Percentiles rank a stretch among this genome's conserved stretches.
These are phyloP conservation scores for Leishmania amazonensis DNA, from an alignment of 208 protist genomes.

Conservation along the genomic window DNA sequence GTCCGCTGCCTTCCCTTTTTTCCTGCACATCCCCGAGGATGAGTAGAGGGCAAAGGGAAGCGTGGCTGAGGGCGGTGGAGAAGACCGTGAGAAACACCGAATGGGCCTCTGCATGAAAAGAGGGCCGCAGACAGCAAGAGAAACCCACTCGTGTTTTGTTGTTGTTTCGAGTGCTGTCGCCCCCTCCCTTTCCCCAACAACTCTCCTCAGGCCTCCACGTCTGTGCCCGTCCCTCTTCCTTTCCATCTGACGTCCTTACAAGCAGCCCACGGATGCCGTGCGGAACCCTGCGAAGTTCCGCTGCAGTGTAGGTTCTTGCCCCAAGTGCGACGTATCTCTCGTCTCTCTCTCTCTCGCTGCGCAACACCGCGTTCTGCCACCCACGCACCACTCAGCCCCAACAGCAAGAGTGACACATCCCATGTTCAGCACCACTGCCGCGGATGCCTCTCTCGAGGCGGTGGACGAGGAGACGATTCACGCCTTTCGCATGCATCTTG, in stretches of 20 bases:
- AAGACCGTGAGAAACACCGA: not conserved
- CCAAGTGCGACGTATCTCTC: not conserved
- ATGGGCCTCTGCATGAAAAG: not conserved
- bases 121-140: not conserved
- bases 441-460: slow-evolving; percentile 1
- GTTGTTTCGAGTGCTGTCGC: not conserved
- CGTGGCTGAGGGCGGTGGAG: not conserved
- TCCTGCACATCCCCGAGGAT: not conserved
- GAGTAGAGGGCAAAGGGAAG: not conserved
- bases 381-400: not conserved
- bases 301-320: not conserved
- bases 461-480: slow-evolving; percentile 26
- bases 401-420: not conserved
- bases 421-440: not conserved
- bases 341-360: not conserved
- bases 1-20: not conserved
- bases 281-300: not conserved
- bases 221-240: not conserved
- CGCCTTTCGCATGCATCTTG: slow-evolving; percentile 14
- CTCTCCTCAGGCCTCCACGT: not conserved
- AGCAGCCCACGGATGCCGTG: not conserved
- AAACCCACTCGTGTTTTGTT: not conserved
- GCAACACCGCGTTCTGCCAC: not conserved
- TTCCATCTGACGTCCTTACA: not conserved
- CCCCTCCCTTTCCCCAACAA: not conserved